Base-by-base conservation (phyloP, 2,329 filamentous ascomycete genomes). In the Simplicillium aogashimaense region DNA sequence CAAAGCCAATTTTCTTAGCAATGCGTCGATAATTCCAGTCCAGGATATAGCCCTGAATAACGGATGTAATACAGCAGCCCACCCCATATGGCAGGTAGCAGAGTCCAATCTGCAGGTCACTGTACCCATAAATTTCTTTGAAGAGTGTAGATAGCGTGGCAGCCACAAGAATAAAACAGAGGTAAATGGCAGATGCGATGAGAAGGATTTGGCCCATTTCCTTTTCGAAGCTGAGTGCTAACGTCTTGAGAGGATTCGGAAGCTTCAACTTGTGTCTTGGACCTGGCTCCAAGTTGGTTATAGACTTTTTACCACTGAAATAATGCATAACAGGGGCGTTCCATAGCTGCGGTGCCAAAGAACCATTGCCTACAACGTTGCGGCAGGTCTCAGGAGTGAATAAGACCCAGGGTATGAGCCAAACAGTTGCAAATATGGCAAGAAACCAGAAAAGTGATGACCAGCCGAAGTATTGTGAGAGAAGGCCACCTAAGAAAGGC, bases 11-110 rank as follows among this genome's bases (percentile, higher is more conserved):
- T 28, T 70, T 68, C 37, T 64, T 67, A 2, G 84, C 83, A 36
- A 79, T 71, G 31, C 82, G 74, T 7, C 77, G 70, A 56, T 85
- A 94, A 56, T 88, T 88, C 68, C 75, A 79, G 57, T 77, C 72
- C 36, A 74, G 61, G 6, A 76, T 52, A 46, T 69, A 69, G 5
- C 85, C 82, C 45, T 76, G 72, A n/a, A 57, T 53, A 18, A 76
- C 48, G 11, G 70, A 65, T 1, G 71, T 65, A 9, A 66, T 43
- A 31, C 63, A 69, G 42, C 68, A 74, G 3, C 70, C 70, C 3
- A 67, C 50, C 1, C 72, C 73, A 38, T 75, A 70, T 1, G 72
- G 72, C 11, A 77, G 59, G 48, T 70, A 76, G 46, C 72, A 74
- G 3, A 77, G 59, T 3, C 73, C 72, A 20, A 73, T 62, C 45